Evolutionary conservation across 2,329 filamentous ascomycete genomes (phyloP), one percentile per base, ranked within the genome.

Genomic region (Penicillium sp.): DNA sequence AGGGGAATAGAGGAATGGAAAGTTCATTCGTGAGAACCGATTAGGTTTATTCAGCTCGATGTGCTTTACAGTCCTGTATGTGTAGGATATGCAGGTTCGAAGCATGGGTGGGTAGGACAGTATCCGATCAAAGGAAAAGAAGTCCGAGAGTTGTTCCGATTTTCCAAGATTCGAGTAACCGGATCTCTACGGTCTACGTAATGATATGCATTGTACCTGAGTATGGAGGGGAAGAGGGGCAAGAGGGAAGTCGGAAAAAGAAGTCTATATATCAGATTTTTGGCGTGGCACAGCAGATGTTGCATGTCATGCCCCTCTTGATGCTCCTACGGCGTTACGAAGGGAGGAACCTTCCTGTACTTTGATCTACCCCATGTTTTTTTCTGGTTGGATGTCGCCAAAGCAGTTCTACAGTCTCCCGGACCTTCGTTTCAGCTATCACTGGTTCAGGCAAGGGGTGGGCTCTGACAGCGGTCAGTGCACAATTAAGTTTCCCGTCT

Each of bases 401-500:
- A 31, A 24, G 48, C 37, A 51, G 27, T 45, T 29, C 29, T 37
- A 44, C 24, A 7, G n/a, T 45, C 55, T 43, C 33, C 43, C 33
- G 19, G 16, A 31, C 10, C 24, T 51, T 47, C 43, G 60, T 63
- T 67, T 67, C 64, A 67, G 63, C 56, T 57, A 31, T 60, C 48
- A 44, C 45, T 45, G 41, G 46, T 35, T 21, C 10, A 66, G 55
- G 63, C 48, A 64, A 66, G 63, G 64, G 59, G 44, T 47, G 16
- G 41, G 5, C 35, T 39, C n/a, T 24, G 37, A 48, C 43, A 26
- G 35, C 37, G 33, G 56, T 37, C 50, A 53, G 50, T 45, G 50
- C 50, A 35, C 48, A 1, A 11, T n/a, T 29, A 11, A 5, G 10
- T 41, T 43, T 52, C 29, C 16, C 22, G 22, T 27, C 31, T 52